These are phyloP conservation scores for Mucor racemosus DNA, from an alignment of 371 early-diverging fungal genomes.

Conservation along the genomic window DNA sequence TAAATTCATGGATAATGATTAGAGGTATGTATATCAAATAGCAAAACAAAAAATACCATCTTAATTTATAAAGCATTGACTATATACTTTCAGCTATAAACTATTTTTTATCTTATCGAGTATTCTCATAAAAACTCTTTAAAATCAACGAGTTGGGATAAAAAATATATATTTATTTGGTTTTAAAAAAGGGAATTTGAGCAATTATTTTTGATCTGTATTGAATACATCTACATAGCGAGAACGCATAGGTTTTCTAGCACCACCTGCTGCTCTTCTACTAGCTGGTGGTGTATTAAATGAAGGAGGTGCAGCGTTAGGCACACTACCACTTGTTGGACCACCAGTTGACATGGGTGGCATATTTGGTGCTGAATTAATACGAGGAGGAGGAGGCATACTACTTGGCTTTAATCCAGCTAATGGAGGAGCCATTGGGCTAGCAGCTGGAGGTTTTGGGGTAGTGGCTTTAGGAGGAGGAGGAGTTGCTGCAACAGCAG, in stretches of 20 bases:
- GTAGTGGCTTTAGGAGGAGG: constrained; percentile 30
- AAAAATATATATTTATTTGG: neutral
- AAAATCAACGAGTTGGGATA: neutral
- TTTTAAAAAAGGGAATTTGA: neutral
- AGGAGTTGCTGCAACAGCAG: constrained; percentile 36
- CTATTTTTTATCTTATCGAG: too few species aligned
- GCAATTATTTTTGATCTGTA: constrained; percentile 14
- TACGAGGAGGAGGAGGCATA: constrained; percentile 30
- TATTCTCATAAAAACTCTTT: neutral
- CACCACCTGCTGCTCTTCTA: constrained; percentile 33
- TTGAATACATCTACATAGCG: constrained; percentile 59
- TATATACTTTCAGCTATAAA: too few species aligned
- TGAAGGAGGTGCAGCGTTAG: constrained; percentile 19
- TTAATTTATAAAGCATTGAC: too few species aligned
- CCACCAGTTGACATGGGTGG: constrained; percentile 9
- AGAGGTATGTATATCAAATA: too few species aligned
- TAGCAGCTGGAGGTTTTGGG: constrained; percentile 7
- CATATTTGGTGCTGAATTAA: constrained; percentile 32
- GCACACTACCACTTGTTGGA: constrained; percentile 4
- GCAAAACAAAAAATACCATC: too few species aligned
- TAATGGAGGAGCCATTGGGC: constrained; percentile 6
- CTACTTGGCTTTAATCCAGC: constrained; percentile 13
- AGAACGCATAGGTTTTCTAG: constrained; percentile 50
- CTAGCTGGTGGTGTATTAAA: constrained; percentile 37
- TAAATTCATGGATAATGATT: too few species aligned